Evolutionary conservation across 1,139 yeast genomes (phyloP).

Genomic region (Hemisphaericaspora xylanilytica): DNA sequence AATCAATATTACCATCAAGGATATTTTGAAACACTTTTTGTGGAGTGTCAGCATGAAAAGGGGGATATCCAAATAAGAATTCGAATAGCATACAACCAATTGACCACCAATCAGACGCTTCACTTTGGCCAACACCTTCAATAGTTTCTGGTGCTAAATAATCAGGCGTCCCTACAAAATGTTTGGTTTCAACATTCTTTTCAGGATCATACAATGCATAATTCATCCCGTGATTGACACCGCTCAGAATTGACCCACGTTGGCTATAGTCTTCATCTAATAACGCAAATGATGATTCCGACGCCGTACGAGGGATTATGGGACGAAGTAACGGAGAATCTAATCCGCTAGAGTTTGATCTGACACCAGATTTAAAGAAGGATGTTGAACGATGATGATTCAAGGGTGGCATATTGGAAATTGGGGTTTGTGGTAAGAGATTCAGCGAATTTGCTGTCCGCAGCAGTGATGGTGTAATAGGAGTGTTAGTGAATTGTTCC

Average conservation of each 20-base stretch:
- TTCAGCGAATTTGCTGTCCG: conserved; percentile 4
- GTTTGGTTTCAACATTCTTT: conserved; percentile 42
- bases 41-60: conserved; percentile 84
- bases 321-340: conserved; percentile 54
- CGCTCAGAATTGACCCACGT: conserved; percentile 23
- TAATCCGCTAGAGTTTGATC: conserved; percentile 37
- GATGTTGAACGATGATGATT: conserved; percentile 11
- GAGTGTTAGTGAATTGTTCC: conserved; percentile 10
- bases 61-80: conserved; percentile 89
- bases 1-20: conserved; percentile 66
- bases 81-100: conserved; percentile 94
- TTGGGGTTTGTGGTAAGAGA: background rate
- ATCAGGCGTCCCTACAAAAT: conserved; percentile 96
- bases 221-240: conserved; percentile 16
- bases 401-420: background rate
- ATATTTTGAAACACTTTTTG: conserved; percentile 82
- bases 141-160: conserved; percentile 97
- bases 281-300: conserved; percentile 56
- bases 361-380: conserved; percentile 14
- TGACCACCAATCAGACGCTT: conserved; percentile 98
- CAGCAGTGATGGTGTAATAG: conserved; percentile 9
- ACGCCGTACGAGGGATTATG: conserved; percentile 44
- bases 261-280: conserved; percentile 44
- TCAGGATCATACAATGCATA: conserved; percentile 74
- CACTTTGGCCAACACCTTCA: conserved; percentile 79